Conservation (phyloP, 257 asterid species). For the Paulownia fortunei region DNA sequence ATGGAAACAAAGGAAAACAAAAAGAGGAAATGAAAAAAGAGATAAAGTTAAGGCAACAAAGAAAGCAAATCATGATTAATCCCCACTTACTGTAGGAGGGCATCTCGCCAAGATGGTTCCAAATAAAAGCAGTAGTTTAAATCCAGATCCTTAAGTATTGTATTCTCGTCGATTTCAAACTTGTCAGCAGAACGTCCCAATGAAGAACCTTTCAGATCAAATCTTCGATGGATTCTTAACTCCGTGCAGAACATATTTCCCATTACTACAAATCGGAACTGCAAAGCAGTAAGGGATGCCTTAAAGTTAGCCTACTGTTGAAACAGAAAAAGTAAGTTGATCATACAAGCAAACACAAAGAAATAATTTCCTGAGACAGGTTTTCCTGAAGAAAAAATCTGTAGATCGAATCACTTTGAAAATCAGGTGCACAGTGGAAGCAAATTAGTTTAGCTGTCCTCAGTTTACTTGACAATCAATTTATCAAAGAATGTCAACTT, state of each 20-base stretch:
- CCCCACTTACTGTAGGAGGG: constrained; percentile 70
- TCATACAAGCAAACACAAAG: too few relatives aligned
- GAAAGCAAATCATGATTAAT: constrained; percentile 35
- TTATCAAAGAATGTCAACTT: too few relatives aligned
- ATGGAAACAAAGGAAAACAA: too few relatives aligned
- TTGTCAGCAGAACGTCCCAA: constrained; percentile 96
- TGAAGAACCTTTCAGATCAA: constrained; percentile 94
- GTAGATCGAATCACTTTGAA: too few relatives aligned
- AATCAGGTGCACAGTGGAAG: too few relatives aligned
- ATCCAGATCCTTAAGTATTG: constrained; percentile 96
- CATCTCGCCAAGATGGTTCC: constrained; percentile 89
- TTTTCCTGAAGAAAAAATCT: too few relatives aligned
- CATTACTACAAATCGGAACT: constrained; percentile 97
- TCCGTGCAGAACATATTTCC: constrained; percentile 99
- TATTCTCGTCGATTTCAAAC: constrained; percentile 88
- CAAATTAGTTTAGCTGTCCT: too few relatives aligned
- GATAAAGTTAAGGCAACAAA: background rate
- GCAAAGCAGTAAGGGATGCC: constrained; percentile 37
- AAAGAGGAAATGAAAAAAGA: too few relatives aligned
- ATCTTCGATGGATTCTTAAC: constrained; percentile 89
- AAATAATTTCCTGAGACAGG: too few relatives aligned
- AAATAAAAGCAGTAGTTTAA: constrained; percentile 91
- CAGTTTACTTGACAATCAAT: too few relatives aligned
- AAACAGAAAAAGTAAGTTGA: too few relatives aligned
- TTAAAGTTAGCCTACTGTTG: constrained; percentile 18